Evolutionary conservation across 768 basidiomycete genomes (phyloP), one percentile per base, ranked within the genome.

Genomic region (Auricularia sp.): DNA sequence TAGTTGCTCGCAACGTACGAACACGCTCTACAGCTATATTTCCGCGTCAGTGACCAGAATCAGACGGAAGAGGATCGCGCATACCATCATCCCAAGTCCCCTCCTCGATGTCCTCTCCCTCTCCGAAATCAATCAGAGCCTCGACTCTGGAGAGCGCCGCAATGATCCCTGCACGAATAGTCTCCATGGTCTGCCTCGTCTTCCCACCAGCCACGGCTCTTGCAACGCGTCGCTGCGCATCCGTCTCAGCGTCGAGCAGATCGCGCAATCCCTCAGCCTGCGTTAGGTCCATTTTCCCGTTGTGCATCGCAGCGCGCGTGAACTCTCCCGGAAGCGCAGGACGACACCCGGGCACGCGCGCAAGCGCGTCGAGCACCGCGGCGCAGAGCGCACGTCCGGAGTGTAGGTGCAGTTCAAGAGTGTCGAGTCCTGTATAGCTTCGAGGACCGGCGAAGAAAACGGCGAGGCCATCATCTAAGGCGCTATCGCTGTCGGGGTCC

Each of bases 61-160:
- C 0, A 36, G 12, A 23, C 23, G 16, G 51, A 35, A 56, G 64
- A 18, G 35, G 39, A 29, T 60, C 39, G 29, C 11, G 53, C 74
- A 3, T 64, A 90, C 93, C 90, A 76, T 83, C 78, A 10, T 86
- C 86, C 67, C 84, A 86, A 21, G 92, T 85, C 8, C 81, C 86
- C n/a, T 88, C 88, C 70, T 94, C 92, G 47, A 95, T 83, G 42
- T 91, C 90, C 70, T 95, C 93, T 14, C 87, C 90, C 75, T 97
- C 93, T 5, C 91, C 91, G 73, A 95, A 97, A 73, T 96, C 93
- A 63, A 97, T 94, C 21, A 95, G 75, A 1, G 93, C 94, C 74
- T 97, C 94, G 3, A 92, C 79, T 66, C 86, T 81, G 11, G 93
- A 86, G 23, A 93, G 81, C 61, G 87, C 88, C 35, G 82, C 78